Conservation (phyloP, 1,284 basidiomycete species). For the Apiotrichum montevideense region DNA sequence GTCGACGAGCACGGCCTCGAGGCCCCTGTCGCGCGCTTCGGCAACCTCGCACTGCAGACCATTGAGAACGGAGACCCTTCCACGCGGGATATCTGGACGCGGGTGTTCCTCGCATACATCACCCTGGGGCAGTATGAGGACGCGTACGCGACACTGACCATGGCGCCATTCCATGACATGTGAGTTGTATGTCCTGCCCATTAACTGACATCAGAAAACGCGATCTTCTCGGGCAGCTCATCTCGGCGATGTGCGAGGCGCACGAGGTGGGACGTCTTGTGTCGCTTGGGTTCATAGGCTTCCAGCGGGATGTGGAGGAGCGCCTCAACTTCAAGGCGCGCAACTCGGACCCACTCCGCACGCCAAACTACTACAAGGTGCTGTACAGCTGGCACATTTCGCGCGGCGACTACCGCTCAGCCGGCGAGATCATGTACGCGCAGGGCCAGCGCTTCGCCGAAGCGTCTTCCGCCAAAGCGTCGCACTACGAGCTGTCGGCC, state of each 20-base stretch:
- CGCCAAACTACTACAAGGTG: conserved; percentile 83
- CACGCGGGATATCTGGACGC: conserved; percentile 65
- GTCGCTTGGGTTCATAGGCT: conserved; percentile 75
- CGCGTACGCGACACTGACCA: conserved; percentile 71
- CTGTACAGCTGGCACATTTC: conserved; percentile 91
- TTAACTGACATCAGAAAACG: conserved; percentile 56
- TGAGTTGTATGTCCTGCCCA: conserved; percentile 50
- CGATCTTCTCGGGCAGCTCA: conserved; percentile 70
- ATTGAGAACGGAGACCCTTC: conserved; percentile 47
- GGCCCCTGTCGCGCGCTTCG: conserved; percentile 64
- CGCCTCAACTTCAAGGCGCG: conserved; percentile 88
- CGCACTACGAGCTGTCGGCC: conserved; percentile 58
- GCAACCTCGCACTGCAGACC: conserved; percentile 63
- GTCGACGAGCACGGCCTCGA: conserved; percentile 60
- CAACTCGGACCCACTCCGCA: conserved; percentile 80
- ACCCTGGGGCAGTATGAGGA: conserved; percentile 71
- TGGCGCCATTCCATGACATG: conserved; percentile 67
- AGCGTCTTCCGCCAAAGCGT: conserved; percentile 19
- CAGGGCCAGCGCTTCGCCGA: conserved; percentile 73
- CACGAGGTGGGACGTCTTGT: conserved; percentile 72
- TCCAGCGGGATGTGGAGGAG: conserved; percentile 81
- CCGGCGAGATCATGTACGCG: conserved; percentile 89
- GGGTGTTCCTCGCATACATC: conserved; percentile 67
- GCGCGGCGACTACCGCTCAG: conserved; percentile 79
- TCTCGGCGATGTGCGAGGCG: conserved; percentile 89